Base-by-base conservation (phyloP, 164 flowering plant genomes). In the Cinnamomum chago region DNA sequence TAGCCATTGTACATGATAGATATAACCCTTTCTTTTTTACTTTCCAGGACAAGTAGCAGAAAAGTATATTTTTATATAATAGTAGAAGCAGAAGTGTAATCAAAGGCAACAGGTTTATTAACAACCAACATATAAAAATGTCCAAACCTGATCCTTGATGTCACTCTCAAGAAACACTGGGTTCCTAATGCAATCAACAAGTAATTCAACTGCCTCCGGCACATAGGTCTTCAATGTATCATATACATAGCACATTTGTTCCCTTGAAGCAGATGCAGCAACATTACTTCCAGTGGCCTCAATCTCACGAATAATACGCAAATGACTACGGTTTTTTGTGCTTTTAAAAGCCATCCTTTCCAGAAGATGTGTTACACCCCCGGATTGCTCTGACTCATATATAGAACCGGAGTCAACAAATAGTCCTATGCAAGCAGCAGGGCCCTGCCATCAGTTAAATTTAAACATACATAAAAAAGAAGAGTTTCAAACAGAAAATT, bases 131-230 rank as follows among this genome's bases (percentile, higher is more conserved):
- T 66, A 30, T 13, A 14, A 66, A 66, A 66, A 47, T 47, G 33
- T 27, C 27, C 58, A 2, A 73, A 93, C 96, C 91, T 90, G 87
- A 77, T 93, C 96, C 64, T 83, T 88, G 75, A 93, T 85, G 78
- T 90, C 95, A 90, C 91, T 87, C 72, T 92, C 94, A 67, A 92
- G 79, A 78, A 88, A 92, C 25, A 76, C 87, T 60, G 93, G 92
- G 73, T 92, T 90, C 78, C 94, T 88, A 65, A 90, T 92, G 79
- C 74, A 82, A 73, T 92, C 97, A 76, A 87, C 24, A 68, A 92
- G 92, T 14, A 92, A 81, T 78, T 90, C 93, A 15, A 89, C 90
- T 86, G 88, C 89, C 78, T 86, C 84, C 47, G 94, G 97, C 66
- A 87, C 81, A 77, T 89, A 84, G 13, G 92, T 85, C 79, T 88